Evolutionary conservation across 169 alveolate genomes (phyloP).

Genomic region (Ichthyophthirius multifiliis): DNA sequence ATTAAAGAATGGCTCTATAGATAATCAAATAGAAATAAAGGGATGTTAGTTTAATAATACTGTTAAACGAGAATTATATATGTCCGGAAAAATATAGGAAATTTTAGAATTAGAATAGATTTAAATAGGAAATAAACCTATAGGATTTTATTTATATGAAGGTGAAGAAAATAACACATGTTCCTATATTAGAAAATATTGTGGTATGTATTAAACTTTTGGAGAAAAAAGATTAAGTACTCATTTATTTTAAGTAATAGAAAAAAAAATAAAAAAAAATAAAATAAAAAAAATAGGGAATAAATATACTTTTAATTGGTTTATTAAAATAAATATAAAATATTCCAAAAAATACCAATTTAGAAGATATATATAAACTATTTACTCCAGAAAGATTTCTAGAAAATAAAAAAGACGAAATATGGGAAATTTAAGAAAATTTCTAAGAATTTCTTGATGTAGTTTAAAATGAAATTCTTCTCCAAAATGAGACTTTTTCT

Average conservation of each 20-base stretch:
- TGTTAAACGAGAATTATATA: conserved; percentile 66
- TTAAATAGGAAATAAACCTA: conserved; percentile 49
- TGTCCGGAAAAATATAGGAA: conserved; percentile 37
- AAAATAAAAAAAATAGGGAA: not conserved
- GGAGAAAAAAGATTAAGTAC: conserved; percentile 77
- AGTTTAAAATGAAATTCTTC: not conserved
- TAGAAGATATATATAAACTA: conserved; percentile 23
- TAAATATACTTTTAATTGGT: not conserved
- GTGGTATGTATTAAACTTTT: conserved; percentile 65
- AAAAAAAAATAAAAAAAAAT: not conserved
- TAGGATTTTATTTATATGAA: conserved; percentile 69
- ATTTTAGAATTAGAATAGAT: conserved; percentile 38
- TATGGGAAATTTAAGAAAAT: not conserved
- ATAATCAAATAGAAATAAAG: conserved; percentile 59
- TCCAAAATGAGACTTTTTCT: not conserved
- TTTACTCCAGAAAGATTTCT: conserved; percentile 27
- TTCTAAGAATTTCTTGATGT: not conserved
- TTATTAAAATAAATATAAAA: not conserved
- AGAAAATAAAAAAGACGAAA: not conserved
- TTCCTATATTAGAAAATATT: conserved; percentile 53
- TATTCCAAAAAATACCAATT: not conserved
- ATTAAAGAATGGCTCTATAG: not conserved
- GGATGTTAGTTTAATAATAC: conserved; percentile 75
- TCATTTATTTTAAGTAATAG: conserved; percentile 58
- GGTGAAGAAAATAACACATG: not conserved